Evolutionary conservation across 495 filamentous ascomycete genomes (phyloP), one percentile per base, ranked within the genome.

Genomic region (Opeltia flavorubescens): DNA sequence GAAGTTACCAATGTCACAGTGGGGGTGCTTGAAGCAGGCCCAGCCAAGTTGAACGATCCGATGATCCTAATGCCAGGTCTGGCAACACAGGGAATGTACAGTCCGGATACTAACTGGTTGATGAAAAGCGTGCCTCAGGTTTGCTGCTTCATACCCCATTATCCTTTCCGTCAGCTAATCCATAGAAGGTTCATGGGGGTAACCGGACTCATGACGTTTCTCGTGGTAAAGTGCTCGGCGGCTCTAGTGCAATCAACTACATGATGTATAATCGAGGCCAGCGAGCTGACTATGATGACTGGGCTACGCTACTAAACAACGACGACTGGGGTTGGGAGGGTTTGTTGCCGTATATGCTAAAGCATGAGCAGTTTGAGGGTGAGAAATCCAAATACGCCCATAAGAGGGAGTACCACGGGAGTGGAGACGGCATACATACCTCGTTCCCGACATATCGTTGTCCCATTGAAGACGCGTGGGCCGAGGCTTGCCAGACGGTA

Each of bases 1-100:
- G 69, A 71, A 50, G 54, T 68, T 42, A 54, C 66, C 1, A 54
- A 62, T 40, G 43, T 71, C 25, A 65, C 53, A 4, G 68, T 79
- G 11, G 65, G 65, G 0, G 62, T 79, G 17, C 65, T 77, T 24
- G 75, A 80, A 59, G 73, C 75, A 15, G 75, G 76, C 1, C 58
- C 51, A 13, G 48, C 48, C 24, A 50, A 25, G 13, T 20, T 52
- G 7, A 27, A 44, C 15, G 50, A 52, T 17, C 20, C 40, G 7
- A 24, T 21, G 1, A 31, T 52, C 20, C 34, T 36, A 3, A 43
- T 45, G 15, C 50, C 50, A n/a, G 45, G 21, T 17, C 29, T 27
- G 13, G 44, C 40, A 26, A 5, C 27, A 5, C 38, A 13, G 17
- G 8, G 50, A 12, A 20, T 59, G 13, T 36, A 48, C 13, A 51